Evolutionary conservation across 129 eudicot species (phyloP).

Genomic region (Cynara cardunculus): DNA sequence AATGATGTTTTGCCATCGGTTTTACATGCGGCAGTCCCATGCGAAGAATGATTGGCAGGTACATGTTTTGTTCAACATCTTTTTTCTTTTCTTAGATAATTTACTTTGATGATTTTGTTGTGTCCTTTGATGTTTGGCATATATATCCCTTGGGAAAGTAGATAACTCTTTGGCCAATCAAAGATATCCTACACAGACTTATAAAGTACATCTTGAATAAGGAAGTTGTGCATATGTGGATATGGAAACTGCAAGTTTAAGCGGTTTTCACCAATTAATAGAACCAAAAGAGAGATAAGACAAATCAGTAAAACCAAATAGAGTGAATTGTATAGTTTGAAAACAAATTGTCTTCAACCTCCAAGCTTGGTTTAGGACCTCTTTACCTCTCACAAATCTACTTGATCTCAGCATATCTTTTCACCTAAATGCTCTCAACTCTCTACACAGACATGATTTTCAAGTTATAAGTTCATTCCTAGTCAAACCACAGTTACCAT

Average conservation of each 20-base stretch:
- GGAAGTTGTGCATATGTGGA: not conserved
- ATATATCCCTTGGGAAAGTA: not conserved
- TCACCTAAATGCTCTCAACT: not conserved
- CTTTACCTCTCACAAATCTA: not conserved
- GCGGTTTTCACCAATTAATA: not conserved
- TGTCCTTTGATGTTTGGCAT: not conserved
- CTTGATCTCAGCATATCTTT: not conserved
- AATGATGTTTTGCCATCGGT: conserved; percentile 74
- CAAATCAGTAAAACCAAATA: not conserved
- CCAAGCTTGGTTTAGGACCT: not conserved
- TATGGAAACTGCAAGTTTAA: not conserved
- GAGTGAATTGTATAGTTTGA: conserved; percentile 3
- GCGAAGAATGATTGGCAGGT: conserved; percentile 82
- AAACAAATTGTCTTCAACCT: not conserved
- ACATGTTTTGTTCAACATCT: not conserved
- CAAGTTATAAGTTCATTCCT: not conserved
- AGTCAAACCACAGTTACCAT: not conserved
- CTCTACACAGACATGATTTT: not conserved
- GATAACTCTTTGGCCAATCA: not conserved
- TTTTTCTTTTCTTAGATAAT: not conserved
- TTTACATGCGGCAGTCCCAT: conserved; percentile 76
- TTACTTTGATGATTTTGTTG: not conserved
- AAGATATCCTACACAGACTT: not conserved
- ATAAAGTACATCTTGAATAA: not conserved
- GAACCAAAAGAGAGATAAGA: not conserved